phyloP scores from a whole-genome alignment of 768 basidiomycete genomes.

The Kwoniella sp. region DNA sequence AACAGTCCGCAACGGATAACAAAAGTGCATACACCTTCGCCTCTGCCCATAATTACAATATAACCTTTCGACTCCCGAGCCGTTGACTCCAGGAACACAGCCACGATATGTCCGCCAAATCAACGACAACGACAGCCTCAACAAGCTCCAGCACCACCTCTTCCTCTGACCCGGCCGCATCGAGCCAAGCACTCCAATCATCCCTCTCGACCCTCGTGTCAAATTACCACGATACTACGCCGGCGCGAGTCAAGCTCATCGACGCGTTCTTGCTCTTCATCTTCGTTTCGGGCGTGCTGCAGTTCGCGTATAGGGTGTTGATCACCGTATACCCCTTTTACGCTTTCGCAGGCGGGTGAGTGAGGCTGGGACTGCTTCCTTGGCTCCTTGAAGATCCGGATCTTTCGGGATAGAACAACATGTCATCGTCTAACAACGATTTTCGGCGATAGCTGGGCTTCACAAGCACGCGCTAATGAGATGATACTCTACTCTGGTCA shows the following conservation, averaged over 20 bases:
- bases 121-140: neutral
- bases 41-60: too few relatives aligned
- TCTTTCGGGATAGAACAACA: too few relatives aligned
- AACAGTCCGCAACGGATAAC: too few relatives aligned
- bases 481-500: neutral
- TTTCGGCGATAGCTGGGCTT: neutral
- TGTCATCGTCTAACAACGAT: neutral
- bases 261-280: slow-evolving; percentile 91
- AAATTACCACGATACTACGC: slow-evolving; percentile 71
- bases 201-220: slow-evolving; percentile 44
- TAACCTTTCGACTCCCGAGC: too few relatives aligned
- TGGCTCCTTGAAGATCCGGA: too few relatives aligned
- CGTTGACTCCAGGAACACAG: neutral
- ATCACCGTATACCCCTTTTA: slow-evolving; percentile 96
- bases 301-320: slow-evolving; percentile 88
- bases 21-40: too few relatives aligned
- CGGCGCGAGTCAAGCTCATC: slow-evolving; percentile 86
- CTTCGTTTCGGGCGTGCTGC: slow-evolving; percentile 82
- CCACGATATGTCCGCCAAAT: neutral
- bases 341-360: slow-evolving; percentile 93
- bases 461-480: neutral
- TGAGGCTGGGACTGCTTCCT: too few relatives aligned
- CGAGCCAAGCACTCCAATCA: slow-evolving; percentile 22
- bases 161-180: neutral
- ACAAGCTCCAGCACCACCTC: neutral